phyloP scores from a whole-genome alignment of 257 asterid genomes.

The Nicotiana tabacum region DNA sequence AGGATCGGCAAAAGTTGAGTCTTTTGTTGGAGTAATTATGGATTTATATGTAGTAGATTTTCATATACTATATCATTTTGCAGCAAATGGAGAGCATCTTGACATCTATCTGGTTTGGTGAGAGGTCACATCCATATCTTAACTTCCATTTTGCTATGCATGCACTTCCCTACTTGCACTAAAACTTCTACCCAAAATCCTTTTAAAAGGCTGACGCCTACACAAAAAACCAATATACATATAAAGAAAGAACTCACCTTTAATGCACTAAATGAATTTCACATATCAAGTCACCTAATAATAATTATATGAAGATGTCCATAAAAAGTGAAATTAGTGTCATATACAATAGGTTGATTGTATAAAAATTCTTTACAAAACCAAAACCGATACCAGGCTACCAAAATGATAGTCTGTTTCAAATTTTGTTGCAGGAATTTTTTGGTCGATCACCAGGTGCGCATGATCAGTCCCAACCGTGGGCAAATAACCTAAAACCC shows the following conservation, averaged over 20 bases:
- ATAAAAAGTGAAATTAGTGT: background rate
- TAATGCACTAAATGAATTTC: background rate
- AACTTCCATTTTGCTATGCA: background rate
- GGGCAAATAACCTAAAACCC: background rate
- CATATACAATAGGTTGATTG: background rate
- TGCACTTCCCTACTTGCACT: background rate
- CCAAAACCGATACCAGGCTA: no score
- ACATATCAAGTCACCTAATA: background rate
- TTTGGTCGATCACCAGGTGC: background rate
- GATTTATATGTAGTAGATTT: background rate
- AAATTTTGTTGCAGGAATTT: background rate
- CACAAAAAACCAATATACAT: background rate
- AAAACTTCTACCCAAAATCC: background rate
- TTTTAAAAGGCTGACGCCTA: background rate
- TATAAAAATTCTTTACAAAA: background rate
- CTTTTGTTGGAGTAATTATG: background rate
- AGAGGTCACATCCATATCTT: background rate
- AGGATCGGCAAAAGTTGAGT: background rate
- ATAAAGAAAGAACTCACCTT: background rate
- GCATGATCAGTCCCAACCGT: background rate
- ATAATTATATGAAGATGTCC: background rate
- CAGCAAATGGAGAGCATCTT: background rate
- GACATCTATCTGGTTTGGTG: constrained; percentile 1
- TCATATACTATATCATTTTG: background rate
- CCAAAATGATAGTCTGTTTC: background rate